phyloP scores from a whole-genome alignment of 345 rosid species.

The Balakata baccata region DNA sequence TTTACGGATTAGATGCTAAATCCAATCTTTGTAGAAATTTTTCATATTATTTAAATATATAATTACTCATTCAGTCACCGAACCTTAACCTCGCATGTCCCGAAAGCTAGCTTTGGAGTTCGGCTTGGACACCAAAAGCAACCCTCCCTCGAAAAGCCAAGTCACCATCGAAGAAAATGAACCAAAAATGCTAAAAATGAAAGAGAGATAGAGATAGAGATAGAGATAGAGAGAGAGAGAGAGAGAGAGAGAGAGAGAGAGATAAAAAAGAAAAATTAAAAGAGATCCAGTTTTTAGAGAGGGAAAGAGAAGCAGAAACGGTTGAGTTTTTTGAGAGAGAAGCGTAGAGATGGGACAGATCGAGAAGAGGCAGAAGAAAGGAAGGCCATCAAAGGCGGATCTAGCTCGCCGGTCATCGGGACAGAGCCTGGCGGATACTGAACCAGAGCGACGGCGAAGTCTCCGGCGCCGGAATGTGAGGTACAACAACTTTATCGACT shows the following conservation, averaged over 20 bases:
- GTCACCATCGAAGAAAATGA: constrained; percentile 24
- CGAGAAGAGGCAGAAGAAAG: constrained; percentile 91
- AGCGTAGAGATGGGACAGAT: constrained; percentile 70
- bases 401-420: constrained; percentile 47
- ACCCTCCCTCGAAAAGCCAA: constrained; percentile 34
- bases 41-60: too few species aligned
- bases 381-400: constrained; percentile 93
- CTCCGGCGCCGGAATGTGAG: constrained; percentile 75
- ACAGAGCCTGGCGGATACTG: constrained; percentile 24
- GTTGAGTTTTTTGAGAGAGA: constrained; percentile 20
- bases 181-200: constrained; percentile 29
- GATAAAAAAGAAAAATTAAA: constrained; percentile 26
- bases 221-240: not conserved
- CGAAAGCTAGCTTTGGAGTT: constrained; percentile 33
- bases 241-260: constrained; percentile 12
- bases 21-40: too few species aligned
- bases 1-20: too few species aligned
- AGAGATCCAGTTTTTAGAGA: constrained; percentile 35
- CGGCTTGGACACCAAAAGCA: constrained; percentile 35
- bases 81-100: constrained; percentile 21
- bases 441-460: constrained; percentile 54
- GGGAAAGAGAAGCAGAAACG: constrained; percentile 1
- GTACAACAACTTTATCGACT: constrained; percentile 63
- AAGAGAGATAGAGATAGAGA: constrained; percentile 23
- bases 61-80: constrained; percentile 23